Evolutionary conservation across 1,139 yeast species (phyloP).

Genomic region (Candida sp.): DNA sequence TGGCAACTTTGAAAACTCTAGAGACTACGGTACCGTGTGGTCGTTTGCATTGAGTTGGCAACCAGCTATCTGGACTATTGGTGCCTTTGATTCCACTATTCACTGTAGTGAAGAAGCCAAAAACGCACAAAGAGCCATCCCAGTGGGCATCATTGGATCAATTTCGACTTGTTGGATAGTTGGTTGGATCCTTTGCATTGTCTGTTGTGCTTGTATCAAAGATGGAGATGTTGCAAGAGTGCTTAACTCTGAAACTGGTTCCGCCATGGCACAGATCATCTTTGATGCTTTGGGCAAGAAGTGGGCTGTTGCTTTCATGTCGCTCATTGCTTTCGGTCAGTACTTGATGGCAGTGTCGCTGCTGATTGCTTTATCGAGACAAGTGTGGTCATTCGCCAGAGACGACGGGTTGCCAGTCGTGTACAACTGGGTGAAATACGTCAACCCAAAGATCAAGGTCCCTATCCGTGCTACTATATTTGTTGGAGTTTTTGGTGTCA

Average conservation of each 20-base stretch:
- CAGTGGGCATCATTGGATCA: slow-evolving; percentile 56
- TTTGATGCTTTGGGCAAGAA: slow-evolving; percentile 67
- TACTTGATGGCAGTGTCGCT: slow-evolving; percentile 62
- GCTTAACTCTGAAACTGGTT: slow-evolving; percentile 49
- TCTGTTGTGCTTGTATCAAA: slow-evolving; percentile 58
- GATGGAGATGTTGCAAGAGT: slow-evolving; percentile 50
- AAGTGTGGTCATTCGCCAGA: slow-evolving; percentile 44
- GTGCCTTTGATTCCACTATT: slow-evolving; percentile 73
- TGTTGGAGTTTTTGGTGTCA: slow-evolving; percentile 49
- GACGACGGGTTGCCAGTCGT: slow-evolving; percentile 50
- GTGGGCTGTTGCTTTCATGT: slow-evolving; percentile 73
- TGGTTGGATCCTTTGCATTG: slow-evolving; percentile 62
- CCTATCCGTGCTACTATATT: slow-evolving; percentile 69
- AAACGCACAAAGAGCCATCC: slow-evolving; percentile 67
- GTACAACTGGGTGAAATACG: slow-evolving; percentile 49
- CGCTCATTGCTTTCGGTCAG: slow-evolving; percentile 62
- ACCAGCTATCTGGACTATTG: slow-evolving; percentile 71
- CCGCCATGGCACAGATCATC: slow-evolving; percentile 69
- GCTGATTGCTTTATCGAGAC: slow-evolving; percentile 40
- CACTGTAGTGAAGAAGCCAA: slow-evolving; percentile 78
- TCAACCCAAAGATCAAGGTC: slow-evolving; percentile 53
- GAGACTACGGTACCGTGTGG: slow-evolving; percentile 72
- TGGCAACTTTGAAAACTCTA: slow-evolving; percentile 54
- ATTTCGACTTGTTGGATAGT: slow-evolving; percentile 62
- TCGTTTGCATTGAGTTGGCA: slow-evolving; percentile 62